Evolutionary conservation across 2,329 filamentous ascomycete species (phyloP), one percentile per base, ranked within the genome.

Genomic region (Pseudogymnoascus destructans): DNA sequence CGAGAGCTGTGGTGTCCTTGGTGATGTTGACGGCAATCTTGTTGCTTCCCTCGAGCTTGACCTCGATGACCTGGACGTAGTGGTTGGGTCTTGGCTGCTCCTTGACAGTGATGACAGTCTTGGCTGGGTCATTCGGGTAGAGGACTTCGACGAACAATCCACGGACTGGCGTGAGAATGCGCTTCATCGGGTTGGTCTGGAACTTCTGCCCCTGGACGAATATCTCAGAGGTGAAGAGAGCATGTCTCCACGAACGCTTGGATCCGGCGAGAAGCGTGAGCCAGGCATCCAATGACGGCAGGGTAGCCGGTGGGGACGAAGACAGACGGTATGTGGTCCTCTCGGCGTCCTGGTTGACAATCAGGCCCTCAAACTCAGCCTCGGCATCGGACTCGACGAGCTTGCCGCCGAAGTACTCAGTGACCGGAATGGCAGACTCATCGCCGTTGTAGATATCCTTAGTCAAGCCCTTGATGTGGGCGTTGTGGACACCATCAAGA

Each of bases 351-450:
- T 92, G 83, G 19, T 84, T 87, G 60, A 95, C 82, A 3, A 86
- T 93, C 25, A 98, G 79, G 49, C 91, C 89, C 63, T 97, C 92
- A 15, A 92, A 77, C 60, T 95, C 90, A 15, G 83, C 73, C 58
- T 92, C 84, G 56, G 85, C 80, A 63, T 84, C 84, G 8, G 79
- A 72, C 33, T 89, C 85, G 40, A 88, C 79, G 32, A 91, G 78
- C 73, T 91, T 89, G 66, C 92, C 92, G 64, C 93, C 93, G 65
- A 98, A 96, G 73, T 97, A 98, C 71, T 98, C 93, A 15, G 95
- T 83, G 56, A 85, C 79, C 0, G 93, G 93, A 19, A 98, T 87
- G 57, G 82, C 79, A 23, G 79, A 78, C 63, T 84, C 81, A 61
- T 95, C 82, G 58, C 82, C 83, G 38, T 74, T 77, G 69, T 98